Base-by-base conservation (phyloP, 2,329 filamentous ascomycete genomes). In the Botryotinia narcissicola region DNA sequence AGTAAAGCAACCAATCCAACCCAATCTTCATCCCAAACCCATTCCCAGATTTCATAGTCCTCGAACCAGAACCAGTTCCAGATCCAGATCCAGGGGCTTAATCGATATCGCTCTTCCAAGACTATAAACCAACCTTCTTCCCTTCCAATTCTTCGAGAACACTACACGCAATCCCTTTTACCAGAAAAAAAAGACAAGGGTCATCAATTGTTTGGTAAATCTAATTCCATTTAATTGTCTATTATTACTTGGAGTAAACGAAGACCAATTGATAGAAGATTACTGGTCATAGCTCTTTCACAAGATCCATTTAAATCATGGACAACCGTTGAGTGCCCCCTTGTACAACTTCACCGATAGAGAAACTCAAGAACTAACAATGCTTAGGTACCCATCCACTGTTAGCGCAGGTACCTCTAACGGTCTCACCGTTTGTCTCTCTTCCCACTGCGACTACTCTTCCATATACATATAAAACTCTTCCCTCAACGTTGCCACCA, bases 381-480 rank as follows among this genome's bases (percentile, higher is more conserved):
- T 32, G 20, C 32, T 35, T 75, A 94, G 92, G 88, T 77, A 90
- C 94, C 25, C 94, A 98, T 84, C 93, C 92, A 25, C 89, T 98
- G 76, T 90, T 99, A 64, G 93, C 95, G 77, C 96, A 99, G 84
- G 90, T 98, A 59, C 94, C 96, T 44, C 86, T 99, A 72, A 97
- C 94, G 68, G 94, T 98, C 62, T 98, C 95, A 4, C 96, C 96
- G 40, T 98, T 98, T 85, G 90, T 98, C 79, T 92, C 92, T 74
- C 91, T 99, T 46, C 96, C 96, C 18, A 92, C 93, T 44, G 92
- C 95, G 40, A 93, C 95, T 32, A 97, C 95, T 0, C 89, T 99
- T 12, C 95, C 96, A 37, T 98, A 98, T 85, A 97, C 94, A 78
- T 98, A 98, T 87, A 95, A 95, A 81, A 88, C 90, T 18, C 91